Percentiles rank a stretch among this genome's conserved stretches.
Conservation (phyloP, 192 early-diverging fungal species). For the Backusella luteola region DNA sequence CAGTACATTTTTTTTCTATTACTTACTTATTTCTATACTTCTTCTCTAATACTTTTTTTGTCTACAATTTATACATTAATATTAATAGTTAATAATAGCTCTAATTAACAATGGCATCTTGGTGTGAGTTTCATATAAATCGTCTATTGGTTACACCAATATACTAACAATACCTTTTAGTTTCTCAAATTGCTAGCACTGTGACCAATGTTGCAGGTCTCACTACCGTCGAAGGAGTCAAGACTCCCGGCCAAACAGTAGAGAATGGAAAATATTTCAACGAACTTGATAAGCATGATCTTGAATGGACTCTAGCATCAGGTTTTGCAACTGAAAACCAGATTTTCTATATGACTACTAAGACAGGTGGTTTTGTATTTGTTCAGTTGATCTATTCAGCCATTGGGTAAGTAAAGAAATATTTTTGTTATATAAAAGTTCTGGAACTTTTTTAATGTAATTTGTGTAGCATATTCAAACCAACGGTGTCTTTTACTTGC, state of each 20-base stretch:
- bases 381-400: slow-evolving; percentile 92
- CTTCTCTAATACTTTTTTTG: not conserved
- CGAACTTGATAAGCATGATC: slow-evolving; percentile 55
- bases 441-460: not conserved
- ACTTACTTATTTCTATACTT: not conserved
- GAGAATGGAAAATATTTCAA: slow-evolving; percentile 39
- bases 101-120: slow-evolving; percentile 13
- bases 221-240: slow-evolving; percentile 19
- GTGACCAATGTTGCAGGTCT: slow-evolving; percentile 24
- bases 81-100: not conserved
- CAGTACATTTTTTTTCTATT: not conserved
- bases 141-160: not conserved
- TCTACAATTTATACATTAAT: not conserved
- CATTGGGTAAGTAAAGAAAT: slow-evolving; percentile 49
- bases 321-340: slow-evolving; percentile 84
- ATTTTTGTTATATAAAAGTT: not conserved
- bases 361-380: slow-evolving; percentile 74
- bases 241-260: slow-evolving; percentile 29
- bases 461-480: slow-evolving; percentile 35
- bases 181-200: slow-evolving; percentile 30
- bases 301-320: slow-evolving; percentile 63
- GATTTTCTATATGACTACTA: slow-evolving; percentile 77
- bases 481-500: slow-evolving; percentile 71
- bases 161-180: not conserved
- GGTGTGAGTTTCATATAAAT: slow-evolving; percentile 6